Conservation (phyloP, 2,329 filamentous ascomycete species). For the Cryphonectria parasitica region DNA sequence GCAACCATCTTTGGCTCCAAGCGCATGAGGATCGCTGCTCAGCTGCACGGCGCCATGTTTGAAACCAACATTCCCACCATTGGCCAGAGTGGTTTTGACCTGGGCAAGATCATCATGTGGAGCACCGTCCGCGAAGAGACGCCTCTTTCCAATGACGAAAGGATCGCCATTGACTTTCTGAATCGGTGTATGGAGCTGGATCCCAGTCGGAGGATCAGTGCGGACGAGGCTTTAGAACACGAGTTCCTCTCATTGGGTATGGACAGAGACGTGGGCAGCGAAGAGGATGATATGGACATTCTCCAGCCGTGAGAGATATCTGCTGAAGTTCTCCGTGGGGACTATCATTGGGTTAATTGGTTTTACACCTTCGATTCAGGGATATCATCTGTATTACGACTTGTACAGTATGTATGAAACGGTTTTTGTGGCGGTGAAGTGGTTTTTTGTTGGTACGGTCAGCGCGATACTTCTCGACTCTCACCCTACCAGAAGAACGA, state of each 20-base stretch:
- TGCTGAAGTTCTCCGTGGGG: not conserved
- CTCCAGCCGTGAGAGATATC: slow-evolving; percentile 30
- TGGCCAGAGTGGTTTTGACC: slow-evolving; percentile 78
- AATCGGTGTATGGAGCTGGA: slow-evolving; percentile 76
- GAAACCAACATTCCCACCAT: slow-evolving; percentile 93
- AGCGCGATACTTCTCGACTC: not conserved
- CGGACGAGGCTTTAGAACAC: slow-evolving; percentile 73
- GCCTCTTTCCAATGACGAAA: slow-evolving; percentile 67
- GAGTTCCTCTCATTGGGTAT: slow-evolving; percentile 62
- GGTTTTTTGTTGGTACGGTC: not conserved
- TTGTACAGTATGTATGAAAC: not conserved
- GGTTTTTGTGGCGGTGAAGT: not conserved
- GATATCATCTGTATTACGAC: not conserved
- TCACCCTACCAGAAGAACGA: not conserved
- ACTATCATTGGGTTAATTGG: not conserved
- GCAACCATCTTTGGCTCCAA: slow-evolving; percentile 88
- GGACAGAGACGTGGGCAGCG: slow-evolving; percentile 40
- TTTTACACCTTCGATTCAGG: not conserved
- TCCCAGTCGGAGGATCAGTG: slow-evolving; percentile 73
- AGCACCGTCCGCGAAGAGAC: slow-evolving; percentile 73
- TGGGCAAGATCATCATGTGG: slow-evolving; percentile 96
- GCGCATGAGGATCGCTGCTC: slow-evolving; percentile 80
- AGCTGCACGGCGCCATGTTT: slow-evolving; percentile 87
- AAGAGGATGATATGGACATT: slow-evolving; percentile 61
- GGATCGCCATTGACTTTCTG: slow-evolving; percentile 73